These are phyloP conservation scores for Aristolochia contorta DNA, from an alignment of 164 flowering plant species.

Conservation along the genomic window DNA sequence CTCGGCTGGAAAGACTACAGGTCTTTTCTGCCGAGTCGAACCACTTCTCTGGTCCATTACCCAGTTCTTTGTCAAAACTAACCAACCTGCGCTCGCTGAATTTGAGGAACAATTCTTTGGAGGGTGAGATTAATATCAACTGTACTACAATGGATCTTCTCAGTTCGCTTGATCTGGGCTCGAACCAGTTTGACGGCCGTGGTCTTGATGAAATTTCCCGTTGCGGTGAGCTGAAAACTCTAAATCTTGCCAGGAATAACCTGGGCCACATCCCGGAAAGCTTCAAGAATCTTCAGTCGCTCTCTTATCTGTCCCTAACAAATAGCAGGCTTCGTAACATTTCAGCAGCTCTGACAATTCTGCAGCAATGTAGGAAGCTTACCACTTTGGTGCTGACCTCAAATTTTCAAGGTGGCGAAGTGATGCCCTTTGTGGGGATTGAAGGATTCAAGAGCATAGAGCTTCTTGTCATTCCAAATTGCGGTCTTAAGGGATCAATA, in stretches of 20 bases:
- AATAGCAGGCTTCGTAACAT: constrained; percentile 16
- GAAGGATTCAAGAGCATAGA: constrained; percentile 9
- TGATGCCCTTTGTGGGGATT: constrained; percentile 5
- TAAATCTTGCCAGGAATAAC: constrained; percentile 17
- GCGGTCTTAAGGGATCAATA: constrained; percentile 54
- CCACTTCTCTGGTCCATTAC: constrained; percentile 52
- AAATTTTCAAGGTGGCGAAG: constrained; percentile 12
- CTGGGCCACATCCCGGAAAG: constrained; percentile 18
- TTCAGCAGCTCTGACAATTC: constrained; percentile 12
- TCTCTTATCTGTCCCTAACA: constrained; percentile 18
- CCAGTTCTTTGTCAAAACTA: constrained; percentile 38
- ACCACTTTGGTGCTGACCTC: constrained; percentile 13
- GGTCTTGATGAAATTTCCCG: constrained; percentile 13
- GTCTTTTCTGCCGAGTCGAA: constrained; percentile 51
- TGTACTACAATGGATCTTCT: constrained; percentile 9
- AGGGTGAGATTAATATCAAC: constrained; percentile 23
- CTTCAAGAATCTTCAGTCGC: constrained; percentile 11
- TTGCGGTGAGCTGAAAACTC: constrained; percentile 13
- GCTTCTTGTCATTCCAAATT: constrained; percentile 15
- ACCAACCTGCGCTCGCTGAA: constrained; percentile 48
- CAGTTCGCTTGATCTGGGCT: constrained; percentile 11
- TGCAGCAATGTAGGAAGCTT: constrained; percentile 20
- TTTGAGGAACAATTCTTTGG: constrained; percentile 66
- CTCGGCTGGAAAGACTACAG: constrained; percentile 41
- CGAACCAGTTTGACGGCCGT: constrained; percentile 12